Conservation (phyloP, 192 early-diverging fungal species). For the Oehlia diaphana region DNA sequence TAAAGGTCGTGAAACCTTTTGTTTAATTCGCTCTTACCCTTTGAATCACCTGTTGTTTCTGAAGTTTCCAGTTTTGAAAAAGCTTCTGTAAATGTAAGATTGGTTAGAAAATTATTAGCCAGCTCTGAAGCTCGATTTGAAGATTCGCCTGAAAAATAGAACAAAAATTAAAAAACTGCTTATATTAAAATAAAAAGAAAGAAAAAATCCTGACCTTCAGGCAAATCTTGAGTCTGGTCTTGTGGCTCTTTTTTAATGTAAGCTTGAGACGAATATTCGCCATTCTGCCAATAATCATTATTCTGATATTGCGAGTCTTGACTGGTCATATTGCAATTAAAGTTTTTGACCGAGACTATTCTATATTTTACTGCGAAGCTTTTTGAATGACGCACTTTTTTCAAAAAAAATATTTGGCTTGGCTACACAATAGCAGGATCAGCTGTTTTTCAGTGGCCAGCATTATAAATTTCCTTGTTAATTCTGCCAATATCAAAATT, state of each 20-base stretch:
- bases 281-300: slow-evolving; percentile 3
- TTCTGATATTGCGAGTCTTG: background rate
- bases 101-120: slow-evolving; percentile 19
- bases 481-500: too few relatives aligned
- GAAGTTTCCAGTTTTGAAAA: background rate
- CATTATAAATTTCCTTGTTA: too few relatives aligned
- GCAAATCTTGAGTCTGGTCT: background rate
- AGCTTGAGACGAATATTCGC: background rate
- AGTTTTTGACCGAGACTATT: background rate
- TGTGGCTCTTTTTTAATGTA: slow-evolving; percentile 11
- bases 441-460: too few relatives aligned
- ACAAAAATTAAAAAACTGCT: background rate
- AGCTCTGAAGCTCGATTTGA: slow-evolving; percentile 3
- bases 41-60: background rate
- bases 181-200: background rate
- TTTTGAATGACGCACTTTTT: too few relatives aligned
- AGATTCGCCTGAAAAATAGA: background rate
- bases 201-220: background rate
- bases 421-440: too few relatives aligned
- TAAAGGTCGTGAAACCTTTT: background rate
- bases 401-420: too few relatives aligned
- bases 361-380: background rate
- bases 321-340: background rate
- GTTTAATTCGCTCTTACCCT: background rate
- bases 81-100: background rate